phyloP scores from a whole-genome alignment of 2,329 filamentous ascomycete genomes.

The Colletotrichum phormii region DNA sequence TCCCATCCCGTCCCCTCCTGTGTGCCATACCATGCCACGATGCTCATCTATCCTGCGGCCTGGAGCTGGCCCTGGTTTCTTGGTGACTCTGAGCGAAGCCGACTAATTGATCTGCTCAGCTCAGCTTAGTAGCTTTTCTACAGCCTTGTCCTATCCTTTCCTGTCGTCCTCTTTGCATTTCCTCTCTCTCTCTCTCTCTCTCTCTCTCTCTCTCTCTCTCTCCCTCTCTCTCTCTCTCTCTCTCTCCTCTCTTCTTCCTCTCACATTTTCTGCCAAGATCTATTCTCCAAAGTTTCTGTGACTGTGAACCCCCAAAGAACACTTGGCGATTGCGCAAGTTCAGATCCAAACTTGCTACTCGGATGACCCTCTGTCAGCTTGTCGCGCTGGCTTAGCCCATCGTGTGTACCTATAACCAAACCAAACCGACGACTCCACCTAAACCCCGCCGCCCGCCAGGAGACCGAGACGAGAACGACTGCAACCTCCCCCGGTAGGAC shows the following conservation, averaged over 20 bases:
- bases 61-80: slow-evolving; percentile 17
- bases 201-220: no score
- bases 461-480: not conserved
- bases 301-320: not conserved
- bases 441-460: not conserved
- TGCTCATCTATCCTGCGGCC: slow-evolving; percentile 7
- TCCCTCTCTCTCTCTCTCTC: not conserved
- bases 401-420: not conserved
- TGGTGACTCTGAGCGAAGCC: slow-evolving; percentile 16
- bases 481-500: not conserved
- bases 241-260: not conserved
- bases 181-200: not conserved
- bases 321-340: not conserved
- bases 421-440: not conserved
- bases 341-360: not conserved
- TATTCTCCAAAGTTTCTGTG: not conserved
- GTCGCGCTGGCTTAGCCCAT: not conserved
- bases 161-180: not conserved
- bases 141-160: not conserved
- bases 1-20: not conserved
- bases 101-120: not conserved
- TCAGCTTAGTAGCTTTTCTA: slow-evolving; percentile 10
- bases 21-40: not conserved
- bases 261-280: not conserved
- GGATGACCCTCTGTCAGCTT: not conserved